A percentile compares a stretch with the other conserved stretches of the same genome.
Evolutionary conservation across 1,139 yeast genomes (phyloP).

Genomic region (Suhomyces yuchorum): DNA sequence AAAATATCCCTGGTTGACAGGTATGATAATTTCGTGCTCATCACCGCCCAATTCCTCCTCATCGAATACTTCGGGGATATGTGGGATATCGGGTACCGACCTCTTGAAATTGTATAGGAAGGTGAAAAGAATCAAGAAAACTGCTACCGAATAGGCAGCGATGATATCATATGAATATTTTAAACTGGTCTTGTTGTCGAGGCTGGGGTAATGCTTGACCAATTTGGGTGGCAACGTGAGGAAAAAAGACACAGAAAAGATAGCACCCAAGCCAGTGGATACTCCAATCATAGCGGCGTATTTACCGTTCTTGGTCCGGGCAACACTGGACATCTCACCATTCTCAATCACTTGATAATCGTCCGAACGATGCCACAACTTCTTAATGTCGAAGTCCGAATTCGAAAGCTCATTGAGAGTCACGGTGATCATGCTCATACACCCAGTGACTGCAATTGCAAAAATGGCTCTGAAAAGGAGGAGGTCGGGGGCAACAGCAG

Average conservation of each 20-base stretch:
- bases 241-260: constrained; percentile 53
- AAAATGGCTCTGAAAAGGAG: constrained; percentile 55
- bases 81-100: constrained; percentile 14
- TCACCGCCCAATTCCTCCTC: constrained; percentile 15
- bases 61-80: constrained; percentile 15
- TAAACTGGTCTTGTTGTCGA: constrained; percentile 43
- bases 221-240: constrained; percentile 51
- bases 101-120: constrained; percentile 46
- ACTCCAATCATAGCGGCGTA: constrained; percentile 64
- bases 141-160: constrained; percentile 42
- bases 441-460: constrained; percentile 59
- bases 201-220: constrained; percentile 30
- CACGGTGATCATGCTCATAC: constrained; percentile 52
- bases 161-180: constrained; percentile 52
- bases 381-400: constrained; percentile 39
- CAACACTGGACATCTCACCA: constrained; percentile 4
- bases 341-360: constrained; percentile 7
- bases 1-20: constrained; percentile 10
- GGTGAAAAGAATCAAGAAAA: constrained; percentile 40
- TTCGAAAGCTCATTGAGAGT: constrained; percentile 56
- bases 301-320: constrained; percentile 47
- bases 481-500: constrained; percentile 46
- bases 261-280: constrained; percentile 69
- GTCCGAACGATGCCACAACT: constrained; percentile 8
- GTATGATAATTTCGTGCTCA: constrained; percentile 13